These are phyloP conservation scores for Saprolegnia diclina DNA, from an alignment of 352 stramenopile genomes.

Conservation along the genomic window DNA sequence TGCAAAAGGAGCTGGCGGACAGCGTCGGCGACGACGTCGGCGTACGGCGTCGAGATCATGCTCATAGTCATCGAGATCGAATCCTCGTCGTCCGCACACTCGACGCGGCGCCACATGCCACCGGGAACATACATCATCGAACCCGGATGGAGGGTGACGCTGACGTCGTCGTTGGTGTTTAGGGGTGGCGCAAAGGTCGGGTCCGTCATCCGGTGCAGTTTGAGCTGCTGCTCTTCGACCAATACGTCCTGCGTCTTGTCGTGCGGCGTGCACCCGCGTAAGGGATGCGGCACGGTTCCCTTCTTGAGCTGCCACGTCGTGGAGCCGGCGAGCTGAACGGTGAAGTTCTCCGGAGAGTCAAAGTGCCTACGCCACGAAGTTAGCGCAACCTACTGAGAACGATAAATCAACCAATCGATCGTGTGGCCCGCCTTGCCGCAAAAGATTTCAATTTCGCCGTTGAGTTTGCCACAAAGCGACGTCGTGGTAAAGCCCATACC, in stretches of 20 bases:
- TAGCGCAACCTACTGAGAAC: neutral
- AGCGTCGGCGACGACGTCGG: slow-evolving; percentile 29
- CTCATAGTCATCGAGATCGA: slow-evolving; percentile 36
- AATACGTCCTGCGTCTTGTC: slow-evolving; percentile 39
- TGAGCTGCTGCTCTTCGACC: slow-evolving; percentile 67
- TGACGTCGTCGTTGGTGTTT: slow-evolving; percentile 15
- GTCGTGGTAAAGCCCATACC: slow-evolving; percentile 67
- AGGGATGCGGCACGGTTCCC: slow-evolving; percentile 43
- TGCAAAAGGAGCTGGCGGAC: slow-evolving; percentile 30
- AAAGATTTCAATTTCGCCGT: slow-evolving; percentile 78
- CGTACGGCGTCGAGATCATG: slow-evolving; percentile 30
- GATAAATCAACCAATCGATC: slow-evolving; percentile 40
- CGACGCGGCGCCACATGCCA: slow-evolving; percentile 35
- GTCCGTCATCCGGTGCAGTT: slow-evolving; percentile 36
- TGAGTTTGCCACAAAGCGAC: slow-evolving; percentile 36
- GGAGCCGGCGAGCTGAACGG: slow-evolving; percentile 58
- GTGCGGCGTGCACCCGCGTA: slow-evolving; percentile 69
- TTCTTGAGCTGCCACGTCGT: slow-evolving; percentile 66
- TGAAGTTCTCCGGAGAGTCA: slow-evolving; percentile 88
- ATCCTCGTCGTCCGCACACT: slow-evolving; percentile 38
- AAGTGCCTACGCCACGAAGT: slow-evolving; percentile 37
- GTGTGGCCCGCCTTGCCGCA: slow-evolving; percentile 36
- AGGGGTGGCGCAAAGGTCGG: slow-evolving; percentile 1
- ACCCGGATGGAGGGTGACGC: slow-evolving; percentile 28
- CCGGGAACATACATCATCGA: slow-evolving; percentile 38